These are phyloP conservation scores for Niveomyces coronatus DNA, from an alignment of 2,329 filamentous ascomycete species.

Conservation along the genomic window DNA sequence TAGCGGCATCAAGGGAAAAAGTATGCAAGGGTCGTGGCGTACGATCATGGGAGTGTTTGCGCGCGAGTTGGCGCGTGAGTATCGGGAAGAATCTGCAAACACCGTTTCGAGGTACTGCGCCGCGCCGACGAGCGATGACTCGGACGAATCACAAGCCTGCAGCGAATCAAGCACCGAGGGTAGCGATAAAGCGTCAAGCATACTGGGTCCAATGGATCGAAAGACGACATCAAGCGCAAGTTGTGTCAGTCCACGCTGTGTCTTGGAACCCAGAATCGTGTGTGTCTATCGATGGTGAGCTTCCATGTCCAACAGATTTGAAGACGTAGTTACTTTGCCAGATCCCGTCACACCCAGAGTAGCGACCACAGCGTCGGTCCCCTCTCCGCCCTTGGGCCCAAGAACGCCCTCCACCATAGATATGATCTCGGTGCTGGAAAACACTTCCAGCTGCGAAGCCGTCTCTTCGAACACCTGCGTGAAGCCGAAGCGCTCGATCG, in stretches of 20 bases:
- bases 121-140: conserved; percentile 67
- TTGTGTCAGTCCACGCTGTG: conserved; percentile 82
- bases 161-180: conserved; percentile 62
- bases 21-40: conserved; percentile 29
- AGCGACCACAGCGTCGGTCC: conserved; percentile 80
- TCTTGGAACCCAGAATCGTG: conserved; percentile 82
- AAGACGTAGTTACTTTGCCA: conserved; percentile 60
- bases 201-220: conserved; percentile 62
- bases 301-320: neutral
- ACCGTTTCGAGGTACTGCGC: conserved; percentile 68
- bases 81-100: conserved; percentile 53
- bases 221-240: conserved; percentile 86
- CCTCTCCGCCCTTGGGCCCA: conserved; percentile 59
- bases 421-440: conserved; percentile 66
- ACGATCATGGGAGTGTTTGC: conserved; percentile 61
- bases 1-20: conserved; percentile 24
- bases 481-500: conserved; percentile 89
- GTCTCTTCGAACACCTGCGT: conserved; percentile 87
- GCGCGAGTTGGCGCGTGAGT: conserved; percentile 51
- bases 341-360: conserved; percentile 92
- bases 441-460: conserved; percentile 75
- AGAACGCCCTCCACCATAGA: conserved; percentile 74
- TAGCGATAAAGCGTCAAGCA: conserved; percentile 51
- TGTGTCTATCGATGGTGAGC: conserved; percentile 55
- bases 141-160: conserved; percentile 66